Evolutionary conservation across 345 rosid genomes (phyloP), one percentile per base, ranked within the genome.

Genomic region (Aethionema arabicum): DNA sequence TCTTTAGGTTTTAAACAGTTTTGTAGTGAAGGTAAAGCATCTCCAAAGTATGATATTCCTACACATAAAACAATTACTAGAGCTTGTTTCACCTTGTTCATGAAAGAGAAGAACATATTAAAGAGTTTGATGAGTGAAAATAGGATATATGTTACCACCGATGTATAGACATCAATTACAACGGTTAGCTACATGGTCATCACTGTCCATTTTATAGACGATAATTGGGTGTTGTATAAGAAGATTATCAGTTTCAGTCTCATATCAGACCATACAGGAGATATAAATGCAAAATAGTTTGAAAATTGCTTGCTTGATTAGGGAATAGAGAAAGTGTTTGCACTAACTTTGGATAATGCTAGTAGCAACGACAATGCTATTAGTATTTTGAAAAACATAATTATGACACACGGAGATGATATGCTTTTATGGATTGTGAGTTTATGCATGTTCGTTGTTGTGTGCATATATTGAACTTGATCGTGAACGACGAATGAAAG

Each of bases 371-470:
- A 21, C 2, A 1, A 21, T 21, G 27, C 27, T 21, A 21, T 21
- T 21, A 21, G 27, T 21, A 21, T 21, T 21, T 21, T 21, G 2
- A 1, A 21, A 21, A 21, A 21, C 27, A 21, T 1, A 1, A 1
- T 21, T 21, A 21, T 21, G 27, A 21, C 27, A 21, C 27, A 2
- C 1, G 27, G 27, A 21, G 27, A 21, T 21, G 44, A 54, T 54
- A 42, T 31, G 8, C 35, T 53, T 7, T 35, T 30, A 8, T 54
- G 31, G 13, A 37, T 36, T 42, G 44, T 8, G 59, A 54, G 4
- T 54, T 54, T 11, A 37, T 54, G 44, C 42, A 36, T 2, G 0
- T 54, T 15, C 59, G 44, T 54, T 36, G 59, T 54, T 5, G 59
- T 54, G 32, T 12, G 8, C 43, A 35, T 42, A 32, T 52, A 3